Percentiles rank a stretch among this genome's conserved stretches.
These are phyloP conservation scores for Penicillium sp. DNA, from an alignment of 2,329 filamentous ascomycete genomes.

Conservation along the genomic window DNA sequence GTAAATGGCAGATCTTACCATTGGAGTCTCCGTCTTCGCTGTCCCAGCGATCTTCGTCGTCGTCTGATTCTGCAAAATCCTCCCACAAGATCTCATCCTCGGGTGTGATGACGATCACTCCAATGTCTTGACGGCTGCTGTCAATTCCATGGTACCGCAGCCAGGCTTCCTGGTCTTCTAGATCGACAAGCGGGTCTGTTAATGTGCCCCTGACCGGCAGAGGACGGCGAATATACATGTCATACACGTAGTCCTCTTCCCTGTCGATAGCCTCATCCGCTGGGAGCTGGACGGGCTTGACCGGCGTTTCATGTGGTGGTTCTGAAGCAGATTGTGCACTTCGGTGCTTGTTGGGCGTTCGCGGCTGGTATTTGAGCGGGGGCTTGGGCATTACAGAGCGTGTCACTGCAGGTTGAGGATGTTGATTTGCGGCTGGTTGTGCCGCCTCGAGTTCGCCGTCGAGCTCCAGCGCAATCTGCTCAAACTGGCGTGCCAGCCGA, in stretches of 20 bases:
- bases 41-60: conserved; percentile 60
- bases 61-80: conserved; percentile 58
- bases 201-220: conserved; percentile 39
- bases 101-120: conserved; percentile 48
- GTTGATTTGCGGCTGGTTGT: conserved; percentile 13
- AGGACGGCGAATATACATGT: conserved; percentile 63
- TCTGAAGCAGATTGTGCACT: conserved; percentile 1
- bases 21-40: conserved; percentile 69
- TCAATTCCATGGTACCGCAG: conserved; percentile 35
- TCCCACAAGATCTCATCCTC: conserved; percentile 61
- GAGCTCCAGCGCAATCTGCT: conserved; percentile 49
- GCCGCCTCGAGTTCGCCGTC: conserved; percentile 36
- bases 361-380: conserved; percentile 44
- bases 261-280: conserved; percentile 45
- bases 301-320: conserved; percentile 12
- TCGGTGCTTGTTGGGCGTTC: conserved; percentile 37
- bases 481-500: conserved; percentile 47
- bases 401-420: conserved; percentile 11
- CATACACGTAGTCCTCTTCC: conserved; percentile 64
- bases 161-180: conserved; percentile 33
- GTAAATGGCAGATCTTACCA: conserved; percentile 41
- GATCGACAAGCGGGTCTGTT: conserved; percentile 41
- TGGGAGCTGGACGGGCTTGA: conserved; percentile 8
- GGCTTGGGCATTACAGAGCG: conserved; percentile 30
- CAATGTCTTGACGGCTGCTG: conserved; percentile 41